Conservation (phyloP, 768 basidiomycete species). For the Strobilomyces confusus region DNA sequence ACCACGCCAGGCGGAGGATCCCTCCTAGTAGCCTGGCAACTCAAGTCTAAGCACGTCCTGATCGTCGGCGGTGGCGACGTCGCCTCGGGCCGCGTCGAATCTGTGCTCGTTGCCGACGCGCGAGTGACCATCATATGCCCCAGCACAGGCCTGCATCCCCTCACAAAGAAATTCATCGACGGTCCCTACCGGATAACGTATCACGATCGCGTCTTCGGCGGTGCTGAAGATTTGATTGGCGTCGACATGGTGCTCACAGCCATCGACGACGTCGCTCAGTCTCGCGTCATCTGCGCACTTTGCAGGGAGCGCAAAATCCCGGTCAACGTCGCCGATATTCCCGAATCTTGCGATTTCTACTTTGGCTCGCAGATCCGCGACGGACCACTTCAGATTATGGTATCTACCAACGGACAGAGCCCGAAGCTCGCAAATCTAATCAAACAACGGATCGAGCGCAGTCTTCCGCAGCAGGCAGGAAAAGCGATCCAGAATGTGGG, state of each 20-base stretch:
- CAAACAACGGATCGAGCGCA: slow-evolving; percentile 58
- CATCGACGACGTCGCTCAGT: slow-evolving; percentile 76
- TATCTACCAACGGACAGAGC: slow-evolving; percentile 91
- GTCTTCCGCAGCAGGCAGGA: slow-evolving; percentile 70
- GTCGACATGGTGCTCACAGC: slow-evolving; percentile 90
- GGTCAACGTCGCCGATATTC: slow-evolving; percentile 96
- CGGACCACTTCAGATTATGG: slow-evolving; percentile 92
- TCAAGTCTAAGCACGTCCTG: slow-evolving; percentile 77
- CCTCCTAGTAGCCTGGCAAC: slow-evolving; percentile 90
- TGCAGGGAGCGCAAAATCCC: slow-evolving; percentile 71
- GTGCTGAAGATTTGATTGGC: slow-evolving; percentile 60
- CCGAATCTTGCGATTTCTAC: slow-evolving; percentile 95
- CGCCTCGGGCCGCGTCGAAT: slow-evolving; percentile 82
- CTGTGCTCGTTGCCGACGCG: slow-evolving; percentile 79
- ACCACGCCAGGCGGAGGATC: slow-evolving; percentile 54
- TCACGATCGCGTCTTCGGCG: slow-evolving; percentile 63
- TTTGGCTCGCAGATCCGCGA: slow-evolving; percentile 91
- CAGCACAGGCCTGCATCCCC: slow-evolving; percentile 55
- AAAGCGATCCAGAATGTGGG: slow-evolving; percentile 81
- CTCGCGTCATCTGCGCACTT: slow-evolving; percentile 65
- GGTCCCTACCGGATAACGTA: slow-evolving; percentile 52
- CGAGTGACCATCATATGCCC: slow-evolving; percentile 77
- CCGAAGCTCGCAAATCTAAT: slow-evolving; percentile 89
- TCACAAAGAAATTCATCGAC: slow-evolving; percentile 51
- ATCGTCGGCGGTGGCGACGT: slow-evolving; percentile 94